Base-by-base conservation (phyloP, 257 asterid species). In the Plantago ovata region DNA sequence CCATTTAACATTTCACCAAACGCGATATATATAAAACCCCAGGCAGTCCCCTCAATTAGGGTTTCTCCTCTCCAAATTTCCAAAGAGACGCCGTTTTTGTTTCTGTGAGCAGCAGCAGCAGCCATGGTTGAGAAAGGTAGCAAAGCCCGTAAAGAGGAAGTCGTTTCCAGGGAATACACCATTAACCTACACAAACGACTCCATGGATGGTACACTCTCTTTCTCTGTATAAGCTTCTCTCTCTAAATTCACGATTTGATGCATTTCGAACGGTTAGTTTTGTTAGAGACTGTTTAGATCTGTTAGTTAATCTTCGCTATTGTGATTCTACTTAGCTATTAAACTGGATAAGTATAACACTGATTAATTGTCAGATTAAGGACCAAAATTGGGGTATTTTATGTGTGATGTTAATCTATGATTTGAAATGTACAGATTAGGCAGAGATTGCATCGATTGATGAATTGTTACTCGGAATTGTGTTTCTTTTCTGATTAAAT, bases 121-220 rank as follows among this genome's bases (percentile, higher is more conserved):
- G 43, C 16, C 63, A 75, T 75, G 81, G 65, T 43, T 57, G 77
- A 63, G 32, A 71, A 61, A 46, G 68, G 69, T 49, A 64, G 64
- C 65, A 72, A 72, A n/a, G 68, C 66, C 32, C 61, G 81, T 55
- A 76, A 76, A 23, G 81, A 76, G 58, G 81, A 76, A 63, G 78
- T 76, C 21, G 78, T 76, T 7, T 64, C 75, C 41, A 76, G 81
- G 36, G 81, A 76, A 18, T 76, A 65, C 68, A 72, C 81, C 38
- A 68, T 76, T 58, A 76, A 76, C 32, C 76, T 71, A 60, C 75
- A 79, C 68, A 65, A 64, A 22, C 73, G 67, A 59, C 64, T 69
- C n/a, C 79, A 70, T 39, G 73, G 81, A 76, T 76, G 80, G 80
- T 75, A 48, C 24, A 14, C 22, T 18, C 32, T 45, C 22, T 43